Evolutionary conservation across 2,329 filamentous ascomycete genomes (phyloP).

Genomic region (Clonostachys solani): DNA sequence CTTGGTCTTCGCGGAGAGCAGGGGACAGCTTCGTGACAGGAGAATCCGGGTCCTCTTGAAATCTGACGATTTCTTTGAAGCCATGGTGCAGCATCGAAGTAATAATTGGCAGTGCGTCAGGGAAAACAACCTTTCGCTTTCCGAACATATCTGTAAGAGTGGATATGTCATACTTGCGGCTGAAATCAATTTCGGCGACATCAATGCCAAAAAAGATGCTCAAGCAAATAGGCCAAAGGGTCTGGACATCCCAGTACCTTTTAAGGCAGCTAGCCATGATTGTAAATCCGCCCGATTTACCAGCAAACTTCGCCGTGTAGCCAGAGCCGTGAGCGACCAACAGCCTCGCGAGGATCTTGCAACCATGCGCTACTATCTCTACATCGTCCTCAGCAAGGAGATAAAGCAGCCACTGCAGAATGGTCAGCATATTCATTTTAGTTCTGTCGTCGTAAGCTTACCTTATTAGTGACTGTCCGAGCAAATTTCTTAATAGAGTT

Average conservation of each 20-base stretch:
- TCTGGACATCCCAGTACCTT: constrained; percentile 82
- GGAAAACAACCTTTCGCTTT: constrained; percentile 63
- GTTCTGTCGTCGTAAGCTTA: constrained; percentile 25
- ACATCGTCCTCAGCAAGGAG: constrained; percentile 83
- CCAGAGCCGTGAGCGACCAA: constrained; percentile 75
- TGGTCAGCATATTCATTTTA: constrained; percentile 7
- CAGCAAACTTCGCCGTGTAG: constrained; percentile 81
- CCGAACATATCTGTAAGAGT: constrained; percentile 72
- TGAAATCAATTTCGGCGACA: constrained; percentile 68
- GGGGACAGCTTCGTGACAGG: constrained; percentile 23
- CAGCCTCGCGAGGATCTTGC: constrained; percentile 78
- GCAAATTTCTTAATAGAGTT: constrained; percentile 81
- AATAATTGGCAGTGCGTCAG: constrained; percentile 76
- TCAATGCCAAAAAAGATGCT: constrained; percentile 84
- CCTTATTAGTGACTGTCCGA: constrained; percentile 91
- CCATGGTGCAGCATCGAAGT: constrained; percentile 85
- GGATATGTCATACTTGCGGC: constrained; percentile 69
- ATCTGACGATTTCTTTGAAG: constrained; percentile 63
- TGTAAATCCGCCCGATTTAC: constrained; percentile 80
- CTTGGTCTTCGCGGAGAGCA: constrained; percentile 22
- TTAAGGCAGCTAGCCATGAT: constrained; percentile 81
- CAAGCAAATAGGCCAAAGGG: constrained; percentile 84
- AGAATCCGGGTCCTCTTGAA: constrained; percentile 56
- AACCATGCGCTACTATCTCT: constrained; percentile 75
- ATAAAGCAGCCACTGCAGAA: constrained; percentile 77